A percentile compares a stretch with the other conserved stretches of the same genome.
phyloP scores from a whole-genome alignment of 768 basidiomycete genomes.

The Boletellus ananiceps region DNA sequence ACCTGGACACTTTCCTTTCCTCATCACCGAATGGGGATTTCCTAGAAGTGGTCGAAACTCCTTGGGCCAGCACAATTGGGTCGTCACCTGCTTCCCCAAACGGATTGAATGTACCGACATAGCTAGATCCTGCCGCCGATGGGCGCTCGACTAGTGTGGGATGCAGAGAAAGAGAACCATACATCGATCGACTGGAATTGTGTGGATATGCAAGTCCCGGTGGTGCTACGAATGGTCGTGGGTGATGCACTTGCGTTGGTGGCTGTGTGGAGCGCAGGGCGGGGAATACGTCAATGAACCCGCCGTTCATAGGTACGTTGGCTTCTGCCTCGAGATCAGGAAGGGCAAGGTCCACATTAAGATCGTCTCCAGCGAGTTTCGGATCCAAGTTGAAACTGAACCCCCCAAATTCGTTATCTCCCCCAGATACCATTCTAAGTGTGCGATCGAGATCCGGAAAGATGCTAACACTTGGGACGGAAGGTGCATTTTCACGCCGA shows the following conservation, averaged over 20 bases:
- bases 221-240: conserved; percentile 40
- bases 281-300: conserved; percentile 69
- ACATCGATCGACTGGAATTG: conserved; percentile 47
- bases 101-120: conserved; percentile 77
- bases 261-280: conserved; percentile 41
- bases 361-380: conserved; percentile 51
- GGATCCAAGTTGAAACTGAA: conserved; percentile 89
- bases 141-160: conserved; percentile 43
- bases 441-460: conserved; percentile 92
- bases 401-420: conserved; percentile 56
- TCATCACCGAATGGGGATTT: conserved; percentile 51
- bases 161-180: conserved; percentile 46
- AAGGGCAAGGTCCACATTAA: conserved; percentile 39
- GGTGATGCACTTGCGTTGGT: conserved; percentile 19
- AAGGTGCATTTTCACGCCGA: conserved; percentile 55
- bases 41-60: conserved; percentile 29
- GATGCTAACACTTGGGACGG: conserved; percentile 46
- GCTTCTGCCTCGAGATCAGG: conserved; percentile 46
- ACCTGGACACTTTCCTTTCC: conserved; percentile 67
- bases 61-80: conserved; percentile 26
- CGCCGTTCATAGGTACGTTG: conserved; percentile 56
- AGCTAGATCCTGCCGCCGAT: conserved; percentile 44
- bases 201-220: conserved; percentile 52
- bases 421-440: conserved; percentile 63
- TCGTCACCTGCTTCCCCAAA: conserved; percentile 63